Evolutionary conservation across 208 protist genomes (phyloP).

Genomic region (Leishmania major): DNA sequence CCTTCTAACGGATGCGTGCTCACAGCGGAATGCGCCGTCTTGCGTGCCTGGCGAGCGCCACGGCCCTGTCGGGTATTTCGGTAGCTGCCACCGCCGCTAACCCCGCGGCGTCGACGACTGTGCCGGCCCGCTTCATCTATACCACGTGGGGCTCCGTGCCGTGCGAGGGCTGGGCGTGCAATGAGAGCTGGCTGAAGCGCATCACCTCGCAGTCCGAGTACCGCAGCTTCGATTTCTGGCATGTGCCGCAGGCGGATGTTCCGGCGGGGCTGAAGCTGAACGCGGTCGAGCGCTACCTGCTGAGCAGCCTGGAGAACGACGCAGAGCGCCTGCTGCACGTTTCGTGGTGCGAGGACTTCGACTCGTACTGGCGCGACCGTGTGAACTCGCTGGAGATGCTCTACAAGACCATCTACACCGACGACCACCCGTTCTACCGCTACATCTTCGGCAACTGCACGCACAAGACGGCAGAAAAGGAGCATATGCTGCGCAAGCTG

Average conservation of each 20-base stretch:
- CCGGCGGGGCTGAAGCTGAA: slow-evolving; percentile 60
- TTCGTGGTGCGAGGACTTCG: slow-evolving; percentile 89
- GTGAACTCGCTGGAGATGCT: slow-evolving; percentile 76
- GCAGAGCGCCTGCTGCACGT: slow-evolving; percentile 77
- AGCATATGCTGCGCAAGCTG: slow-evolving; percentile 74
- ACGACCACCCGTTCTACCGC: slow-evolving; percentile 57
- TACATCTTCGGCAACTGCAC: slow-evolving; percentile 83
- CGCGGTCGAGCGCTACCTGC: slow-evolving; percentile 73
- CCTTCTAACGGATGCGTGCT: background rate
- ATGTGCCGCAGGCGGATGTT: slow-evolving; percentile 65
- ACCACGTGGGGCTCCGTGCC: slow-evolving; percentile 80
- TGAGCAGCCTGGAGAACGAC: slow-evolving; percentile 87
- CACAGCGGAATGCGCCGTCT: slow-evolving; percentile 38
- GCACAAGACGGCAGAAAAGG: slow-evolving; percentile 61
- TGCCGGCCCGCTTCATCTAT: slow-evolving; percentile 67
- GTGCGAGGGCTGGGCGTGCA: slow-evolving; percentile 54
- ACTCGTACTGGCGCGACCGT: slow-evolving; percentile 89
- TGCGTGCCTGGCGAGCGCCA: slow-evolving; percentile 20
- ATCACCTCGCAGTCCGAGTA: slow-evolving; percentile 73
- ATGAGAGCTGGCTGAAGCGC: slow-evolving; percentile 79
- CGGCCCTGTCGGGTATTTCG: slow-evolving; percentile 14
- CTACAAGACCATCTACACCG: slow-evolving; percentile 70
- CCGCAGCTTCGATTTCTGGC: slow-evolving; percentile 89
- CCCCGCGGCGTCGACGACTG: slow-evolving; percentile 11
- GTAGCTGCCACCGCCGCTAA: slow-evolving; percentile 18